These are phyloP conservation scores for Zelopaecilomyces penicillatus DNA, from an alignment of 2,329 filamentous ascomycete species.

Conservation along the genomic window DNA sequence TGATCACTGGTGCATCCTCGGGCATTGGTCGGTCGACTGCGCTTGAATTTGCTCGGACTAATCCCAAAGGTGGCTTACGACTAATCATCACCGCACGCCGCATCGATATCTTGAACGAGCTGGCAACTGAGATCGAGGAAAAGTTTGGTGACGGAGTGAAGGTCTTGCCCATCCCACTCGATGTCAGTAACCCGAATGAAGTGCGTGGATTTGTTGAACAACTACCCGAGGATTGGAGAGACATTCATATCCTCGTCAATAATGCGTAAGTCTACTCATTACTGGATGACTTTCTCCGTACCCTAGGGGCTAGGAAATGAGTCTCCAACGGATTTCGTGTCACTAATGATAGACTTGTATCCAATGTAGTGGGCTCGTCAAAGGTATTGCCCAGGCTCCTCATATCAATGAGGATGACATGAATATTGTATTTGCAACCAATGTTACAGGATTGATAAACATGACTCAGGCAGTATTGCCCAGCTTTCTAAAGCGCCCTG, in stretches of 20 bases:
- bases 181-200: slow-evolving; percentile 73
- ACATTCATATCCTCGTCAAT: slow-evolving; percentile 86
- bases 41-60: slow-evolving; percentile 85
- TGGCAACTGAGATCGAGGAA: slow-evolving; percentile 66
- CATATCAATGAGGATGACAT: slow-evolving; percentile 78
- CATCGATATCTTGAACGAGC: slow-evolving; percentile 64
- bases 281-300: too few species aligned
- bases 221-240: slow-evolving; percentile 72
- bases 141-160: slow-evolving; percentile 75
- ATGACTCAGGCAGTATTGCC: slow-evolving; percentile 89
- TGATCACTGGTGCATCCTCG: slow-evolving; percentile 87
- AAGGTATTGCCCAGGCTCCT: slow-evolving; percentile 77
- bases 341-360: background rate
- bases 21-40: slow-evolving; percentile 80
- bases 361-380: slow-evolving; percentile 65
- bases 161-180: slow-evolving; percentile 74
- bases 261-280: slow-evolving; percentile 63
- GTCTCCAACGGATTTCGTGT: too few species aligned
- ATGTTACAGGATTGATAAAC: slow-evolving; percentile 90
- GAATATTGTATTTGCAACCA: slow-evolving; percentile 80
- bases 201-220: slow-evolving; percentile 62
- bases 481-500: slow-evolving; percentile 66
- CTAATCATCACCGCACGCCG: slow-evolving; percentile 85
- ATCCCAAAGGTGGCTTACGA: slow-evolving; percentile 68
- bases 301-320: too few species aligned